These are phyloP conservation scores for Alternaria conjuncta DNA, from an alignment of 2,329 filamentous ascomycete genomes.

Conservation along the genomic window DNA sequence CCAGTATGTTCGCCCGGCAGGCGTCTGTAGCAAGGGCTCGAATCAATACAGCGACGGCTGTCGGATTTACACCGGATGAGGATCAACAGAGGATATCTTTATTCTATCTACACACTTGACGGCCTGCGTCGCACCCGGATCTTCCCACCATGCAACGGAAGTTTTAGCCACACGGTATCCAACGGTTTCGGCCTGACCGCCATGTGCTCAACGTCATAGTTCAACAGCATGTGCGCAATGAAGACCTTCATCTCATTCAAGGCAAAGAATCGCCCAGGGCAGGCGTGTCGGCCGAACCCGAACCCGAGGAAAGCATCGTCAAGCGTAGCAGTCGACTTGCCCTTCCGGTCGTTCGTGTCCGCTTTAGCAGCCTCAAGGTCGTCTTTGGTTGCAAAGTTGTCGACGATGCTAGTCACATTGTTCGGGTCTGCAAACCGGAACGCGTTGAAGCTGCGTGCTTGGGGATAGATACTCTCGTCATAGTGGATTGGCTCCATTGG, in stretches of 20 bases:
- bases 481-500: conserved; percentile 23
- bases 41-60: background rate
- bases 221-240: conserved; percentile 22
- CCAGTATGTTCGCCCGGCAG: background rate
- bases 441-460: conserved; percentile 20
- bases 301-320: conserved; percentile 24
- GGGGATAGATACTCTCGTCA: conserved; percentile 16
- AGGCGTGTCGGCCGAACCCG: conserved; percentile 21
- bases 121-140: conserved; percentile 6
- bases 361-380: conserved; percentile 15
- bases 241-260: conserved; percentile 27
- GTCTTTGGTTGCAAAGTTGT: conserved; percentile 18
- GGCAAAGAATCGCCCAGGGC: conserved; percentile 23
- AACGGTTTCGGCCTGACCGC: conserved; percentile 16
- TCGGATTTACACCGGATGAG: background rate
- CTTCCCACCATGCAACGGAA: conserved; percentile 14
- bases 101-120: background rate
- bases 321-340: conserved; percentile 22
- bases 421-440: conserved; percentile 21
- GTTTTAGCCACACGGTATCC: conserved; percentile 20
- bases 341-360: conserved; percentile 5
- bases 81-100: background rate
- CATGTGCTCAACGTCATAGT: conserved; percentile 22
- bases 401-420: conserved; percentile 16
- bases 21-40: background rate